Evolutionary conservation across 768 basidiomycete species (phyloP).

Genomic region (Pluteus cervinus): DNA sequence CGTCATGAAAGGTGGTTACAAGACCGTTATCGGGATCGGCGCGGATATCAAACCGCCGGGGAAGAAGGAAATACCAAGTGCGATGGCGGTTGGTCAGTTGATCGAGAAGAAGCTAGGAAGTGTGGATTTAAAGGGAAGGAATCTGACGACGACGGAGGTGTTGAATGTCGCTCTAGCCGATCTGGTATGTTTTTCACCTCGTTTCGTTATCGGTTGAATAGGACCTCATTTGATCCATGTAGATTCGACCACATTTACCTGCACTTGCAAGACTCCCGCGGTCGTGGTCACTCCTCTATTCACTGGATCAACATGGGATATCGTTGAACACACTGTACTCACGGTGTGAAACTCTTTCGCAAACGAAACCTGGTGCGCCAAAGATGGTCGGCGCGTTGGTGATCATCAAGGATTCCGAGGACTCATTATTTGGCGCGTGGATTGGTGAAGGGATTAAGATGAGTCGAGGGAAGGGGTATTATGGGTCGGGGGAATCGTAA

Average conservation of each 20-base stretch:
- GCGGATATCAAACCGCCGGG: too few relatives aligned
- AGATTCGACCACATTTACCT: conserved; percentile 72
- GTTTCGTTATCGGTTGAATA: not conserved
- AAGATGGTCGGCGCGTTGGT: conserved; percentile 45
- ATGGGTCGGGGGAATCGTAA: conserved; percentile 85
- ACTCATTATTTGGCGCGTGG: conserved; percentile 76
- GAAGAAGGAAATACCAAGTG: conserved; percentile 7
- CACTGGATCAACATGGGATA: conserved; percentile 92
- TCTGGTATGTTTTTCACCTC: conserved; percentile 36
- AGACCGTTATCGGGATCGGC: too few relatives aligned
- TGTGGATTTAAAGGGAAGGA: conserved; percentile 49
- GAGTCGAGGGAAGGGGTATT: conserved; percentile 63
- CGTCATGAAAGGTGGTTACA: too few relatives aligned
- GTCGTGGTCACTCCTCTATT: conserved; percentile 79
- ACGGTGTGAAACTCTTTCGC: conserved; percentile 41
- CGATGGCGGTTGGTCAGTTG: conserved; percentile 30
- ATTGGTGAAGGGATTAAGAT: conserved; percentile 64
- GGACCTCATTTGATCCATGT: not conserved
- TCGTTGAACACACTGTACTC: conserved; percentile 84
- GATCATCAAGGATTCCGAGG: conserved; percentile 57
- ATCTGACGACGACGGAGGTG: conserved; percentile 46
- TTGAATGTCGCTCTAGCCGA: conserved; percentile 50
- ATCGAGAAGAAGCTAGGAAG: conserved; percentile 46
- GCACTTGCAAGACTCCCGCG: conserved; percentile 65
- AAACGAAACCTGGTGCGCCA: conserved; percentile 21